phyloP scores from a whole-genome alignment of 1,284 basidiomycete species.

The Pascua sp. region DNA sequence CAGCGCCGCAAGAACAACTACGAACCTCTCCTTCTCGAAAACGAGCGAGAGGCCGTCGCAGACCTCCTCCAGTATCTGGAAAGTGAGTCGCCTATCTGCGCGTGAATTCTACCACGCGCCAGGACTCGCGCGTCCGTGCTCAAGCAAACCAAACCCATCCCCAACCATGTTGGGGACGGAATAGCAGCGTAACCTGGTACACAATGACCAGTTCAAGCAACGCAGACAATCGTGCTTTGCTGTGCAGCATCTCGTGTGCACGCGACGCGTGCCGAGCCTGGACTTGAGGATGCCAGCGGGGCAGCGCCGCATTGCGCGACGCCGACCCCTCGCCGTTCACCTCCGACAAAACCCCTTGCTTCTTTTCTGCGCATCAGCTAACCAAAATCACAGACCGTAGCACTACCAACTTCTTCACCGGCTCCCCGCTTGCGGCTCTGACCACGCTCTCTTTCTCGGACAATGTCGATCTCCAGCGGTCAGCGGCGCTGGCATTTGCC shows the following conservation, averaged over 20 bases:
- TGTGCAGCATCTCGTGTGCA: too few relatives aligned
- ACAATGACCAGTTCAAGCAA: too few relatives aligned
- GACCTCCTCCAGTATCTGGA: constrained; percentile 96
- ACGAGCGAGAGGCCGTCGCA: constrained; percentile 96
- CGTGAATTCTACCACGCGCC: too few relatives aligned
- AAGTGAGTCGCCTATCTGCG: constrained; percentile 59
- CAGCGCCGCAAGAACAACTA: constrained; percentile 60
- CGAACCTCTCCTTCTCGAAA: constrained; percentile 92
- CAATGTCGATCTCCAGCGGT: constrained; percentile 98
- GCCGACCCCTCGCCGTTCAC: background rate
- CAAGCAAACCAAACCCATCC: background rate
- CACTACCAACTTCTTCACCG: constrained; percentile 93
- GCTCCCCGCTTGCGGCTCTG: constrained; percentile 84
- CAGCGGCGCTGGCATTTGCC: constrained; percentile 95
- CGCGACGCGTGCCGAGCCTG: too few relatives aligned
- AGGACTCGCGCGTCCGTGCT: too few relatives aligned
- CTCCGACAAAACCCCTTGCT: too few relatives aligned
- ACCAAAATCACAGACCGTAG: constrained; percentile 66
- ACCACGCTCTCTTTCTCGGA: constrained; percentile 98
- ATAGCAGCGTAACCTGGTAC: too few relatives aligned
- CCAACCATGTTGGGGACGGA: background rate
- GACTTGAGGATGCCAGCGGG: background rate
- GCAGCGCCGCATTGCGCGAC: too few relatives aligned
- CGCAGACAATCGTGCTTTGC: too few relatives aligned
- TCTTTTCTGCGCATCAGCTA: background rate